Percentiles rank a stretch among this genome's conserved stretches.
Evolutionary conservation across 208 protist species (phyloP).

Genomic region (Trypanosoma boissoni): DNA sequence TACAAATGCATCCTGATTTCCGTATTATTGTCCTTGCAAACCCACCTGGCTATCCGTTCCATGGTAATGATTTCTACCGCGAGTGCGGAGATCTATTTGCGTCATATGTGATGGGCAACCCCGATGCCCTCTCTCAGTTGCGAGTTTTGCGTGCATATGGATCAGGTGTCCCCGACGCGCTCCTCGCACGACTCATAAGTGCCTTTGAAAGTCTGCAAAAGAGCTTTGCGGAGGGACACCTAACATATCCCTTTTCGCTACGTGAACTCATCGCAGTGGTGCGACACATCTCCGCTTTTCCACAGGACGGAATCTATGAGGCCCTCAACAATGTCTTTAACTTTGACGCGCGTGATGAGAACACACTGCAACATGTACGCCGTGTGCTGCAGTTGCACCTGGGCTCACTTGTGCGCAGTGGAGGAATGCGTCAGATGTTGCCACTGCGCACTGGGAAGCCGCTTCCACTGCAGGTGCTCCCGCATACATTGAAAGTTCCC

Average conservation of each 20-base stretch:
- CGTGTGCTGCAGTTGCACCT: slow-evolving; percentile 54
- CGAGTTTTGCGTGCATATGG: slow-evolving; percentile 66
- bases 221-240: slow-evolving; percentile 78
- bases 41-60: slow-evolving; percentile 92
- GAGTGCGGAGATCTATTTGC: slow-evolving; percentile 92
- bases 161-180: slow-evolving; percentile 47
- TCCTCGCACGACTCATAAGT: slow-evolving; percentile 57
- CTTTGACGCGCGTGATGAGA: slow-evolving; percentile 77
- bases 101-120: slow-evolving; percentile 91
- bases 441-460: slow-evolving; percentile 44
- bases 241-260: slow-evolving; percentile 90
- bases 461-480: slow-evolving; percentile 19
- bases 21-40: slow-evolving; percentile 88
- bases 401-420: slow-evolving; percentile 32
- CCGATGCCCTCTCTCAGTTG: slow-evolving; percentile 81
- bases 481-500: slow-evolving; percentile 28
- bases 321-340: slow-evolving; percentile 86
- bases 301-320: slow-evolving; percentile 80
- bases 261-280: slow-evolving; percentile 94
- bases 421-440: slow-evolving; percentile 41
- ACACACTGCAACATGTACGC: slow-evolving; percentile 68
- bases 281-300: slow-evolving; percentile 87
- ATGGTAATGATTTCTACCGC: slow-evolving; percentile 94
- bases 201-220: slow-evolving; percentile 77
- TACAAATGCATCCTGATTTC: slow-evolving; percentile 77